Evolutionary conservation across 164 flowering plant genomes (phyloP), one percentile per base, ranked within the genome.

Genomic region (Echeveria elegans): DNA sequence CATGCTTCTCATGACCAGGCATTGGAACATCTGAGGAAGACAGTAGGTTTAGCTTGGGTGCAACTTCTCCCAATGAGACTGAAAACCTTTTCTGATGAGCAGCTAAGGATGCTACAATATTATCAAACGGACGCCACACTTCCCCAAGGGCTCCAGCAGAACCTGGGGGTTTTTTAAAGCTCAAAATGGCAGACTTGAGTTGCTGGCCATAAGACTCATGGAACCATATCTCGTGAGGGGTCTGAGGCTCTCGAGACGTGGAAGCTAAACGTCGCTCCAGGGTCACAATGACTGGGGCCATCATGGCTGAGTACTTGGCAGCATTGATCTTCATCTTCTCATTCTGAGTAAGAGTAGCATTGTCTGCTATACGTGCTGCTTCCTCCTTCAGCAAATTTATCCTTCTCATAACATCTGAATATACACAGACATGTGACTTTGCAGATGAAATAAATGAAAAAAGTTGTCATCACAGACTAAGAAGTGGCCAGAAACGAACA

Each of bases 1-100:
- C 73, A 77, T 87, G 88, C 77, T 81, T 93, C 89, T 88, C 97
- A 71, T 90, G 83, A 70, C 98, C 98, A 66, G 98, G 98, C 96
- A 94, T 91, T 62, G 98, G 98, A 67, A 90, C 88, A 77, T 94
- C 88, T 67, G 92, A 85, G 71, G 91, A 89, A 64, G 92, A 83
- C 52, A 90, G 71, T n/a, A 69, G 73, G 63, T 89, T 82, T 66
- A 94, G 72, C 70, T 79, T 83, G 36, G 98, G 97, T 40, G 98
- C 92, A 76, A 90, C 93, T 76, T 94, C 97, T 43, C 81, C 76
- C 69, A 94, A 74, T 40, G 87, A 81, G 70, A 94, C 72, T 50
- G 88, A 82, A 50, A 92, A 85, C 72, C 89, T 94, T 67, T 91
- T 86, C 74, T 94, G 98, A 80, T 89, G 76, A 71, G 90, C 75